Evolutionary conservation across 352 stramenopile genomes (phyloP).

Genomic region (Phytopythium delawarense): DNA sequence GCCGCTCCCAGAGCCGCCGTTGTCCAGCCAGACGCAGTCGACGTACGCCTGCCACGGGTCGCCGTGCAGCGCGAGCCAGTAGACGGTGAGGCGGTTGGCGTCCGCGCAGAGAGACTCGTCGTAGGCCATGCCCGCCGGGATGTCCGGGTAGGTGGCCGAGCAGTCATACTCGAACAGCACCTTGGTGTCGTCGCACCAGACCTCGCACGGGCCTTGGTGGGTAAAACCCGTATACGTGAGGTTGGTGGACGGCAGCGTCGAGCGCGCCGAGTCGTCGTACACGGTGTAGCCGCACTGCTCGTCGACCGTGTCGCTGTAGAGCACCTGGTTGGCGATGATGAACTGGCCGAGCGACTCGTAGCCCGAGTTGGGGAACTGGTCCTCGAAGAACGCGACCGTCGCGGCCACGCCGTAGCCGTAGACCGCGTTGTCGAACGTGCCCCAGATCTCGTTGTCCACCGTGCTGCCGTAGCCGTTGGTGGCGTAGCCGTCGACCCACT

Average conservation of each 20-base stretch:
- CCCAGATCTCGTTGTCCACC: conserved; percentile 35
- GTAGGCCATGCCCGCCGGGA: conserved; percentile 32
- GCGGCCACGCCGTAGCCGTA: conserved; percentile 38
- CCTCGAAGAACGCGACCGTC: conserved; percentile 30
- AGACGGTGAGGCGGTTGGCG: conserved; percentile 40
- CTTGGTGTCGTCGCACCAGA: conserved; percentile 56
- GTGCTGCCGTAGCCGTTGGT: conserved; percentile 43
- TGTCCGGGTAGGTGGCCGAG: conserved; percentile 26
- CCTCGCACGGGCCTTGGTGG: conserved; percentile 52
- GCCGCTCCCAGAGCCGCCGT: conserved; percentile 18
- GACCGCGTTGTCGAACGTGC: conserved; percentile 22
- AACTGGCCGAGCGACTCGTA: conserved; percentile 37
- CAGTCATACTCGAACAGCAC: conserved; percentile 48
- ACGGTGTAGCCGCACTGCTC: conserved; percentile 33
- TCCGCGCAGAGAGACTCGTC: conserved; percentile 36
- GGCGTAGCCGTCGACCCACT: conserved; percentile 33
- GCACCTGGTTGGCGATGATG: conserved; percentile 38
- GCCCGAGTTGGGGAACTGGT: conserved; percentile 23
- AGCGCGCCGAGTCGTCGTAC: conserved; percentile 31
- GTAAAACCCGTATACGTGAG: conserved; percentile 51
- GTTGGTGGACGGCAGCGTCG: conserved; percentile 27
- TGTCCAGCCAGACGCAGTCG: conserved; percentile 31
- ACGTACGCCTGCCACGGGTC: conserved; percentile 60
- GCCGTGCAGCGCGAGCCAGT: conserved; percentile 56
- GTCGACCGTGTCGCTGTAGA: conserved; percentile 27